Conservation (phyloP, 2,329 filamentous ascomycete species). For the Aspergillus ibericus region DNA sequence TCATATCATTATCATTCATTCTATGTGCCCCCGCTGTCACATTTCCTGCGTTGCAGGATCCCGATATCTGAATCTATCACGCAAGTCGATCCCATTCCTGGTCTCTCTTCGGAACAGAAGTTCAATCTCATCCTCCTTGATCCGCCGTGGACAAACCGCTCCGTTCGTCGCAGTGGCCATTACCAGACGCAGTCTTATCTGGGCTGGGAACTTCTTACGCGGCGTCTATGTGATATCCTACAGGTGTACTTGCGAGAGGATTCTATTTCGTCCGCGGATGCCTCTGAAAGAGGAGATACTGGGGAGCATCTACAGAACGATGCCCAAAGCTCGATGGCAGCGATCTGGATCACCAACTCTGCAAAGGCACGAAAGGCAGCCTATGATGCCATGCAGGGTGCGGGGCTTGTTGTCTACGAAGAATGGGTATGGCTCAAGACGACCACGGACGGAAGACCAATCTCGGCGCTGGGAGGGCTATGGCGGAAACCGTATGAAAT, state of each 20-base stretch:
- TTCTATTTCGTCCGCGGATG: not conserved
- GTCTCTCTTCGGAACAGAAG: slow-evolving; percentile 29
- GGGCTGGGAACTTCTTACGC: slow-evolving; percentile 30
- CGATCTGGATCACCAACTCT: slow-evolving; percentile 64
- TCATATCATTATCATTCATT: slow-evolving; percentile 25
- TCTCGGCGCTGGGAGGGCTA: slow-evolving; percentile 51
- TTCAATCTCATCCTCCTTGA: slow-evolving; percentile 64
- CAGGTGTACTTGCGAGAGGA: slow-evolving; percentile 42
- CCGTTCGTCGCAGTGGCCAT: slow-evolving; percentile 54
- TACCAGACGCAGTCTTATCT: slow-evolving; percentile 43
- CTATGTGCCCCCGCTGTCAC: slow-evolving; percentile 51
- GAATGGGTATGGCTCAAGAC: slow-evolving; percentile 67
- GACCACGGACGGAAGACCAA: slow-evolving; percentile 54
- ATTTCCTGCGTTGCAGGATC: slow-evolving; percentile 47
- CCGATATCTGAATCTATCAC: slow-evolving; percentile 21
- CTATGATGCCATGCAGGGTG: slow-evolving; percentile 44
- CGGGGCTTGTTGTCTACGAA: slow-evolving; percentile 54
- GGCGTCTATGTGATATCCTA: slow-evolving; percentile 47
- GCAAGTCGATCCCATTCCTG: slow-evolving; percentile 24
- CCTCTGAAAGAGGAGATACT: not conserved
- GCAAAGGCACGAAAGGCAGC: slow-evolving; percentile 49
- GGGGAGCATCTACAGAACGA: no score
- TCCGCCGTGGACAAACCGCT: slow-evolving; percentile 65
- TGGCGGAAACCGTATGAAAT: slow-evolving; percentile 65
- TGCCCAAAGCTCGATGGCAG: slow-evolving; percentile 43